These are phyloP conservation scores for Trichoderma asperellum DNA, from an alignment of 2,329 filamentous ascomycete species.

Conservation along the genomic window DNA sequence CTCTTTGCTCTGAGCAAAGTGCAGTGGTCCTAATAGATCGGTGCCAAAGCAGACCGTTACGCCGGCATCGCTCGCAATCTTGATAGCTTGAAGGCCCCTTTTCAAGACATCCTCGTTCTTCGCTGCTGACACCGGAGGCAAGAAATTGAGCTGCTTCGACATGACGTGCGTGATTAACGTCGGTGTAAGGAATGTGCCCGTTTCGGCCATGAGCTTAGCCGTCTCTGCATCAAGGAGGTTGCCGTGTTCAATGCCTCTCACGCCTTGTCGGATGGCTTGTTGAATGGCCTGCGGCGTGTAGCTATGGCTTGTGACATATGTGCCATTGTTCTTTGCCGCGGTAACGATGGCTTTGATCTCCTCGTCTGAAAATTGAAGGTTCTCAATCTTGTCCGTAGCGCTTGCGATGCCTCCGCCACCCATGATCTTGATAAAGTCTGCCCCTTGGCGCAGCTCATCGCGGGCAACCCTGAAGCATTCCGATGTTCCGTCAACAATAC, in stretches of 20 bases:
- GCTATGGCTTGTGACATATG: constrained; percentile 60
- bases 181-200: constrained; percentile 54
- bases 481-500: constrained; percentile 57
- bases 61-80: constrained; percentile 55
- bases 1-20: constrained; percentile 39
- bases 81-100: constrained; percentile 50
- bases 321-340: constrained; percentile 52
- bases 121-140: constrained; percentile 47
- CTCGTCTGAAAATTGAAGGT: constrained; percentile 58
- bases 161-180: constrained; percentile 54
- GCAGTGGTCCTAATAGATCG: constrained; percentile 39
- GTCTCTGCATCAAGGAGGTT: constrained; percentile 48
- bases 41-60: constrained; percentile 60
- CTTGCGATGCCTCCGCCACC: constrained; percentile 58
- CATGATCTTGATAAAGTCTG: constrained; percentile 68
- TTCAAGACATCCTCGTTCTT: constrained; percentile 56
- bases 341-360: constrained; percentile 59
- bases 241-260: constrained; percentile 54
- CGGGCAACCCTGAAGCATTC: constrained; percentile 57
- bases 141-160: constrained; percentile 48
- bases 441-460: constrained; percentile 58
- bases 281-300: constrained; percentile 59
- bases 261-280: constrained; percentile 59
- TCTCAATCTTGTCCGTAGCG: constrained; percentile 57
- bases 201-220: constrained; percentile 54